These are phyloP conservation scores for Hordeum marinum DNA, from an alignment of 176 grass and related monocot species.

Conservation along the genomic window DNA sequence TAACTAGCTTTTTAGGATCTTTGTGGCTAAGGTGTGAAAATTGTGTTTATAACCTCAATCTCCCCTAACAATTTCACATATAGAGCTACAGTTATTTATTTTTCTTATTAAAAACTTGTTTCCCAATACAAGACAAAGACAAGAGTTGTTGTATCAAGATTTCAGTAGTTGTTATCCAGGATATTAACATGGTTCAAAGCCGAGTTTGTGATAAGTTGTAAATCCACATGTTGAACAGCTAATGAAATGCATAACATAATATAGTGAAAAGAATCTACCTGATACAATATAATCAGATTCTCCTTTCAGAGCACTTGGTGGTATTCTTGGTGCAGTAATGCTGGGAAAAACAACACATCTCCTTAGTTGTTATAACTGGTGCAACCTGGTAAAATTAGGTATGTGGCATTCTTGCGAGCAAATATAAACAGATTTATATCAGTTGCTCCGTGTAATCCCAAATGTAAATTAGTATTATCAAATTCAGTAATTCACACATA, in stretches of 20 bases:
- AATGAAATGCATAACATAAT: background rate
- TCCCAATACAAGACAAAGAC: background rate
- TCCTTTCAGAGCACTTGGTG: slow-evolving; percentile 69
- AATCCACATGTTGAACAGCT: background rate
- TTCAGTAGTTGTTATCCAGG: background rate
- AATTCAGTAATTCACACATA: background rate
- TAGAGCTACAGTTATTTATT: background rate
- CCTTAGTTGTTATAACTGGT: slow-evolving; percentile 16
- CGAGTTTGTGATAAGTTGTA: background rate
- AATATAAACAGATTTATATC: background rate
- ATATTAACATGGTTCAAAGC: background rate
- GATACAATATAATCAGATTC: slow-evolving; percentile 80
- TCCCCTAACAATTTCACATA: background rate
- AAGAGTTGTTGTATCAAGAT: background rate
- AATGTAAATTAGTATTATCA: background rate
- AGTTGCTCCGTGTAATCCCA: slow-evolving; percentile 5
- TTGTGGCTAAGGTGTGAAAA: background rate
- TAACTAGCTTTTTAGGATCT: background rate
- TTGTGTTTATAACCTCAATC: background rate
- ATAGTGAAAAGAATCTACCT: slow-evolving; percentile 35
- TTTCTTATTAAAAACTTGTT: background rate
- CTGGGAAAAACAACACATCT: slow-evolving; percentile 31
- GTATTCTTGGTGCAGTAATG: slow-evolving; percentile 86
- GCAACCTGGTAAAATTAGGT: background rate
- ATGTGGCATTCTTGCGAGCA: background rate